Base-by-base conservation (phyloP, 2,329 filamentous ascomycete genomes). In the Scopulariopsis brevicaulis region DNA sequence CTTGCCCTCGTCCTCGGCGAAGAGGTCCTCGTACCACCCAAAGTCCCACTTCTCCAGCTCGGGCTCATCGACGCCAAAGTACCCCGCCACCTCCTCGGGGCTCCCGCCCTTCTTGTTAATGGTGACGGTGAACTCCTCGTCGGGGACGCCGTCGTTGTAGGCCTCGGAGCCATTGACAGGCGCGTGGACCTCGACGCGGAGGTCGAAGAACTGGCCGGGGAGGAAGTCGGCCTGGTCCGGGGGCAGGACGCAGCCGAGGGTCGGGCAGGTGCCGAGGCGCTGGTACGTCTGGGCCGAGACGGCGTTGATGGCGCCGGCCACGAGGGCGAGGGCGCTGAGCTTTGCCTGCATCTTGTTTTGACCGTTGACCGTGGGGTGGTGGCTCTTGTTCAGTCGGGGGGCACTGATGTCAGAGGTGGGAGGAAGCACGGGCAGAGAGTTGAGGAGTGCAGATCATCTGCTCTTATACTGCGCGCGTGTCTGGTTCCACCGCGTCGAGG, bases 11-110 rank as follows among this genome's bases (percentile, higher is more conserved):
- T 92, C 89, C 66, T 84, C 74, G 32, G 89, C 89, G 67, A 90
- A 95, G 28, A 90, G 80, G 65, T 95, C 87, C 74, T 93, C 90
- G 66, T 82, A 93, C 87, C 87, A 94, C n/a, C 78, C 79, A 68
- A 94, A 94, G 63, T 84, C 81, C 90, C 90, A 95, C 62, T 77
- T 85, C 77, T 95, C 90, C 18, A 94, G 73, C 68, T 82, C 72
- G 22, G 89, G 86, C 68, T 93, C 88, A 2, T 79, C 65, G 40
- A 87, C 66, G n/a, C 77, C 76, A 73, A 94, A 93, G 73, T 82
- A 91, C 48, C 83, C 73, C 18, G 84, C 75, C 48, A 84, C 82
- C 59, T 77, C 73, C 67, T 81, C 72, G 28, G 80, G 68, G 59
- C 73, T 67, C 55, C 71, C 71, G 51, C 80, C 82, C 58, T 83